A percentile compares a stretch with the other conserved stretches of the same genome.
Evolutionary conservation across 2,329 filamentous ascomycete genomes (phyloP).

Genomic region (Aspergillus niger): DNA sequence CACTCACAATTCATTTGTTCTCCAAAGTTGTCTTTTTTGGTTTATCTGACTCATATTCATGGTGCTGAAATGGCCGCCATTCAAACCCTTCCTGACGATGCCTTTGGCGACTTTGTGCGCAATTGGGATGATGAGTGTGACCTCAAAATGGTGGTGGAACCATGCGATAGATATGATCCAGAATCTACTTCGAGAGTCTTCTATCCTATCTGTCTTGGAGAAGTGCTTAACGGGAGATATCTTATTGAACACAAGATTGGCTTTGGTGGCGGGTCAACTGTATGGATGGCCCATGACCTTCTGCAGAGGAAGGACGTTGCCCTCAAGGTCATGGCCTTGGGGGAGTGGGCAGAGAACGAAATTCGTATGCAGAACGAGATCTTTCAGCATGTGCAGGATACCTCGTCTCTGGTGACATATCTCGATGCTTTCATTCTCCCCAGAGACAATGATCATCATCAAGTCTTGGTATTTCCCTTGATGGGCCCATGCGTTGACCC

Average conservation of each 20-base stretch:
- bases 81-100: neutral
- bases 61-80: neutral
- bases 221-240: slow-evolving; percentile 28
- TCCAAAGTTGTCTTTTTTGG: too few species aligned
- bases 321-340: slow-evolving; percentile 26
- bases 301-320: slow-evolving; percentile 24
- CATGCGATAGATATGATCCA: slow-evolving; percentile 22
- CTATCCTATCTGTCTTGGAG: slow-evolving; percentile 23
- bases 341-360: slow-evolving; percentile 24
- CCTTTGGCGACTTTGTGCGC: slow-evolving; percentile 19
- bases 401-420: slow-evolving; percentile 24
- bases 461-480: slow-evolving; percentile 29
- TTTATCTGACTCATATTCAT: neutral
- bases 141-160: slow-evolving; percentile 21
- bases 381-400: slow-evolving; percentile 20
- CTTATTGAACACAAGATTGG: slow-evolving; percentile 29
- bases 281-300: slow-evolving; percentile 31
- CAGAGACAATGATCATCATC: slow-evolving; percentile 17
- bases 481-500: slow-evolving; percentile 23
- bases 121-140: slow-evolving; percentile 23
- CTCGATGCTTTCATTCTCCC: slow-evolving; percentile 22
- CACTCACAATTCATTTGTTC: too few species aligned
- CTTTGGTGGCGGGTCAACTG: slow-evolving; percentile 25
- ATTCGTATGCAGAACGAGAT: slow-evolving; percentile 25
- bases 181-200: slow-evolving; percentile 16